Base-by-base conservation (phyloP, 2,329 filamentous ascomycete species). In the Fusarium multiceps region DNA sequence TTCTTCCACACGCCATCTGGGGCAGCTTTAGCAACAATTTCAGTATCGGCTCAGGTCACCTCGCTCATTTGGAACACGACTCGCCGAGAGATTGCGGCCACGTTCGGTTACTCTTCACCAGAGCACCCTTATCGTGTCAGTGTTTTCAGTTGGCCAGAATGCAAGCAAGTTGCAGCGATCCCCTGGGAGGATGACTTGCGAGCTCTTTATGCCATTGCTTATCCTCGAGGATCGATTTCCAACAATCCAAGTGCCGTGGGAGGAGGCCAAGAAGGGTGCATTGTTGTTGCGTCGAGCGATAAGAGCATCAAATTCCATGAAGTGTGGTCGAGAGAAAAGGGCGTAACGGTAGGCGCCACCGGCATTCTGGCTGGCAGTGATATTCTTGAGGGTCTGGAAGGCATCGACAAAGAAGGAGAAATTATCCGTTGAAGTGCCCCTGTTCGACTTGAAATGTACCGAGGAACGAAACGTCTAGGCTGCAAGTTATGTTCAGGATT, bases 271-370 rank as follows among this genome's bases (percentile, higher is more conserved):
- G 81, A 84, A 75, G 81, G 73, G 0, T 97, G 94, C 77, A 90
- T 99, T 71, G 92, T 98, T 20, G 92, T 99, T 55, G 95, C 94
- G 18, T 92, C 93, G 45, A 97, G 94, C 76, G 94, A 98, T 80
- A 91, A 93, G 77, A 97, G 89, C 73, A 92, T 98, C 79, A 96
- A 96, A 77, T 98, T 98, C 75, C 94, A 98, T 79, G 94, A 98
- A 81, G 89, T 99, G 13, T 98, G 94, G 96, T 86, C 87, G n/a
- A 87, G 88, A 4, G 82, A 86, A 42, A 84, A 82, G 72, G 90
- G 87, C 74, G 81, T 83, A 11, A 87, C 84, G 21, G 79, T 83
- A 23, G 79, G 81, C 12, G 83, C 85, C 16, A 83, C 82, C 43
- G 89, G 92, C 4, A 82, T 93, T 67, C 82, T 97, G 25, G 93